Conservation (phyloP, 495 filamentous ascomycete genomes). For the Penicillium verhagenii region DNA sequence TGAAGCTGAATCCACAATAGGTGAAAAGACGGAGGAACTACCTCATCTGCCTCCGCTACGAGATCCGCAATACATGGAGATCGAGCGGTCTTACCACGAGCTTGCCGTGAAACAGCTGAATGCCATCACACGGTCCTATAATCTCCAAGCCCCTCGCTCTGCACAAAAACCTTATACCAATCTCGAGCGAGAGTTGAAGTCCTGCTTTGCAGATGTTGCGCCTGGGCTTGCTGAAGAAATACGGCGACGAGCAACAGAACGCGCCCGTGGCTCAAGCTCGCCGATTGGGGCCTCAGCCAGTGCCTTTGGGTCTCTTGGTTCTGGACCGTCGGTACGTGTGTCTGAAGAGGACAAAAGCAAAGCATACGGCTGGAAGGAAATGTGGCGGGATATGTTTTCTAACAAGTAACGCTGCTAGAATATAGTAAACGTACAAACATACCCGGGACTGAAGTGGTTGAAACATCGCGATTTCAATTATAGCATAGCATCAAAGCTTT, state of each 20-base stretch:
- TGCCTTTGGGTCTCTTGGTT: constrained; percentile 53
- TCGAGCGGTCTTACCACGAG: constrained; percentile 73
- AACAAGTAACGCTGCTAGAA: constrained; percentile 11
- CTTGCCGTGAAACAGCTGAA: constrained; percentile 81
- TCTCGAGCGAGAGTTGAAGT: constrained; percentile 76
- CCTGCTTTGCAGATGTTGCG: constrained; percentile 83
- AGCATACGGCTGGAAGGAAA: constrained; percentile 79
- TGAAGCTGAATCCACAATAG: constrained; percentile 6
- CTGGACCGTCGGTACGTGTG: constrained; percentile 52
- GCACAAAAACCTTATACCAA: constrained; percentile 93
- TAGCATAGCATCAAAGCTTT: background rate
- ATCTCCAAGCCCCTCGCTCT: constrained; percentile 86
- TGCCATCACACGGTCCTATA: constrained; percentile 79
- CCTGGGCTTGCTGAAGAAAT: constrained; percentile 72
- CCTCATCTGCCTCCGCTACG: constrained; percentile 42
- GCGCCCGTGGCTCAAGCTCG: constrained; percentile 33
- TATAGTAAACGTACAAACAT: background rate
- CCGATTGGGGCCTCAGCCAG: constrained; percentile 26
- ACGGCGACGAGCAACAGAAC: constrained; percentile 60
- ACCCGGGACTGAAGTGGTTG: background rate
- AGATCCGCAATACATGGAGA: constrained; percentile 53
- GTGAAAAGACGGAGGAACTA: constrained; percentile 18
- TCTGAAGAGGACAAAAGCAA: constrained; percentile 69
- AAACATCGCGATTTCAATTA: background rate
- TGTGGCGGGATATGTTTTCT: constrained; percentile 81